Evolutionary conservation across 2,329 filamentous ascomycete species (phyloP).

Genomic region (Talaromyces rugulosus): DNA sequence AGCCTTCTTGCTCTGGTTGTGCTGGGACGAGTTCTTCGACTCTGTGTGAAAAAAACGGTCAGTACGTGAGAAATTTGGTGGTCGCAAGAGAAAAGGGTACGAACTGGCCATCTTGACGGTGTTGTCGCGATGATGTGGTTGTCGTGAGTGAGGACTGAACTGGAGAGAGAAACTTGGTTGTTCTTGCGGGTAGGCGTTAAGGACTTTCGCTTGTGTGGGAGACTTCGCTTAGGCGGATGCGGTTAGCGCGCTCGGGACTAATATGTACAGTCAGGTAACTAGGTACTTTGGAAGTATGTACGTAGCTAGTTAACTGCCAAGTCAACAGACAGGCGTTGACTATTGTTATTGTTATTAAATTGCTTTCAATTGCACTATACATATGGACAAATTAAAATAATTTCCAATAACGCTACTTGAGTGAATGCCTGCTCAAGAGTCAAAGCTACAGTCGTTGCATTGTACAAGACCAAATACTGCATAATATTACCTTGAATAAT

Average conservation of each 20-base stretch:
- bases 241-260: constrained; percentile 1
- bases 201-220: constrained; percentile 37
- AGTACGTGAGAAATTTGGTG: not conserved
- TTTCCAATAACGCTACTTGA: not conserved
- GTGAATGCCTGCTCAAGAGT: not conserved
- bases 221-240: constrained; percentile 34
- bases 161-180: constrained; percentile 16
- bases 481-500: not conserved
- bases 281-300: too few relatives aligned
- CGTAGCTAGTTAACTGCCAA: not conserved
- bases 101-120: constrained; percentile 46
- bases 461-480: not conserved
- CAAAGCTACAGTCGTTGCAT: not conserved
- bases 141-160: constrained; percentile 26
- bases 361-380: not conserved
- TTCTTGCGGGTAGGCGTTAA: constrained; percentile 15
- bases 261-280: not conserved
- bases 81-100: constrained; percentile 18
- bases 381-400: not conserved
- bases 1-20: constrained; percentile 97
- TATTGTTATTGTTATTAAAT: not conserved
- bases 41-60: constrained; percentile 51
- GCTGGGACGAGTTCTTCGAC: constrained; percentile 99
- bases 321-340: not conserved
- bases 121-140: constrained; percentile 35